phyloP scores from a whole-genome alignment of 345 rosid species.

The Aethionema arabicum region DNA sequence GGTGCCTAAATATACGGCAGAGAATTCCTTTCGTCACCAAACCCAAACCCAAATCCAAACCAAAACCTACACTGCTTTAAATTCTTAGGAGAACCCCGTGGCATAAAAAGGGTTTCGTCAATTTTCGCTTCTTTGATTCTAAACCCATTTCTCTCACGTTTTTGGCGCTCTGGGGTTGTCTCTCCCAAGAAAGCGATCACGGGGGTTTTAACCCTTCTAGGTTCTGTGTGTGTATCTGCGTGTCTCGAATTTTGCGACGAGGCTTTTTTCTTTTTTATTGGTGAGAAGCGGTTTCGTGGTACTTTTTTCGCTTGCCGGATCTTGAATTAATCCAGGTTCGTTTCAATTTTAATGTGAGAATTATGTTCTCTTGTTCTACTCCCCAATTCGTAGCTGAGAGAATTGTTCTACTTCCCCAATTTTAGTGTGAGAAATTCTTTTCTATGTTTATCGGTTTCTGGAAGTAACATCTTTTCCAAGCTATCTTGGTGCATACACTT shows the following conservation, averaged over 20 bases:
- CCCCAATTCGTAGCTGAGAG: slow-evolving; percentile 8
- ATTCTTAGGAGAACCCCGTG: slow-evolving; percentile 6
- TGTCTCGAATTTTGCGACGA: not conserved
- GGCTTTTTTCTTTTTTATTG: slow-evolving; percentile 7
- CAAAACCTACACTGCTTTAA: slow-evolving; percentile 22
- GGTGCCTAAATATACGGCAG: slow-evolving; percentile 19
- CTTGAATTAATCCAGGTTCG: slow-evolving; percentile 38
- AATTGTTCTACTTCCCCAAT: too few relatives aligned
- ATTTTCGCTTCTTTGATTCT: not conserved
- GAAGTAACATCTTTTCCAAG: not conserved
- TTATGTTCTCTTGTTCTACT: not conserved
- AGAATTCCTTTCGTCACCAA: slow-evolving; percentile 20
- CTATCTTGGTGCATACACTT: not conserved
- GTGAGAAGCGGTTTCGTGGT: slow-evolving; percentile 32
- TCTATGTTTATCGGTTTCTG: not conserved
- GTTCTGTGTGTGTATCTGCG: not conserved
- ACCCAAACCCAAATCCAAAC: too few relatives aligned
- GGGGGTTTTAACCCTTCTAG: slow-evolving; percentile 19
- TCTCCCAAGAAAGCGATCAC: slow-evolving; percentile 31
- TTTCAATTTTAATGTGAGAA: not conserved
- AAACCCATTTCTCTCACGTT: slow-evolving; percentile 24
- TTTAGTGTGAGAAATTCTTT: not conserved
- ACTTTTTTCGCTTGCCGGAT: slow-evolving; percentile 29
- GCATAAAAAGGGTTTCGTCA: not conserved
- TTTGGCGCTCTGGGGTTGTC: slow-evolving; percentile 19